Base-by-base conservation (phyloP, 495 filamentous ascomycete species). In the Cetradonia linearis region DNA sequence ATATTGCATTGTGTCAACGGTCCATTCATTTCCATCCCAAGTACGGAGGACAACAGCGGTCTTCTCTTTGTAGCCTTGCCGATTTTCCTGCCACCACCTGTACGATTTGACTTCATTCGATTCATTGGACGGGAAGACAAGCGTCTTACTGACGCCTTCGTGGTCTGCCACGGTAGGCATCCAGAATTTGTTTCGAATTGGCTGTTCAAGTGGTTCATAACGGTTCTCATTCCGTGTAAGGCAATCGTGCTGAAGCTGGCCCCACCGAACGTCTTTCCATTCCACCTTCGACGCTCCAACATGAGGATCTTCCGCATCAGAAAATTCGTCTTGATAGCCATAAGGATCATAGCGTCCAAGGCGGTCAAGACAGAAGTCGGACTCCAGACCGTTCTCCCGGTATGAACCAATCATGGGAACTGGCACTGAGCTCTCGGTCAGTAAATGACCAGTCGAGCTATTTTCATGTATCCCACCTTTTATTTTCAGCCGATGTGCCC, bases 231-330 rank as follows among this genome's bases (percentile, higher is more conserved):
- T 94, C 42, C 69, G 69, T 53, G 78, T 67, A 0, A 81, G 55
- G 62, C 90, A 95, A 18, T 78, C 65, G 18, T 77, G 66, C 68
- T 92, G 87, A 5, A 94, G 71, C 5, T 76, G 63, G 10, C 84
- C 82, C 90, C 90, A 95, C 56, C 81, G 74, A 27, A 90, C 79
- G 0, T 71, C 71, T 31, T 82, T 73, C 88, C 87, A 93, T 18
- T 83, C 70, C n/a, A 85, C 66, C 13, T 64, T 65, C 0, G 61
- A 38, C 62, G 64, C 9, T 52, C 55, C 30, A 65, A 65, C n/a
- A 63, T 64, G 8, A 63, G 62, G 18, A 10, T 28, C 58, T 55
- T 50, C 56, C 18, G 66, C 62, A 6, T 63, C 63, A 31, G 65
- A 55, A 16, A 67, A 58, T 11, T 72, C 69, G 20, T 77, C 71